A percentile compares a stretch with the other conserved stretches of the same genome.
phyloP scores from a whole-genome alignment of 139 green algal genomes.

The Choricystis sp. region DNA sequence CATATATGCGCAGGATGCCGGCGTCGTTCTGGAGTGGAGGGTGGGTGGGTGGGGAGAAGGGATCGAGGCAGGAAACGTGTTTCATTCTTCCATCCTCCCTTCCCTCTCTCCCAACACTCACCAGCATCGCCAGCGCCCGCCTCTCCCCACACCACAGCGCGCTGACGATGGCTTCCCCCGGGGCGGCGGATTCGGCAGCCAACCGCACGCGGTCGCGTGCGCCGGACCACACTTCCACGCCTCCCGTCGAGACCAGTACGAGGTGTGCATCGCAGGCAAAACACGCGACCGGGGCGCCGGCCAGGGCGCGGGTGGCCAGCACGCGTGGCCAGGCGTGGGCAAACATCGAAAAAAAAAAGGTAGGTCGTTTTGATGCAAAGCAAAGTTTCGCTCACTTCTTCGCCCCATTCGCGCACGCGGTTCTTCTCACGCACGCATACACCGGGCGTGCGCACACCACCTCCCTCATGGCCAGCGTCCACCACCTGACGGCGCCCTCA shows the following conservation, averaged over 20 bases:
- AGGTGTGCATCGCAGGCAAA: conserved; percentile 15
- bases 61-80: background rate
- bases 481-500: no score
- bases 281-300: background rate
- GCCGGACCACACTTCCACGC: conserved; percentile 45
- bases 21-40: background rate
- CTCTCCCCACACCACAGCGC: conserved; percentile 40
- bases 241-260: conserved; percentile 24
- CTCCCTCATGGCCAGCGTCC: no score
- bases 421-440: no score
- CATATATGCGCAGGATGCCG: conserved; percentile 45
- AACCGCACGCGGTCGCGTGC: conserved; percentile 34
- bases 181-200: conserved; percentile 16
- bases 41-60: background rate
- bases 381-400: no score
- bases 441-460: no score
- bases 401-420: no score
- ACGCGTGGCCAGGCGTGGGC: conserved; percentile 17
- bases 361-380: no score
- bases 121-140: conserved; percentile 38
- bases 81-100: background rate
- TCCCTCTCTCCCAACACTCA: conserved; percentile 12
- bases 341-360: no score
- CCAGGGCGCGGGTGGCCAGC: background rate
- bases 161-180: conserved; percentile 19